Percentiles rank a stretch among this genome's conserved stretches.
Evolutionary conservation across 345 rosid genomes (phyloP).

Genomic region (Arabidopsis thaliana): DNA sequence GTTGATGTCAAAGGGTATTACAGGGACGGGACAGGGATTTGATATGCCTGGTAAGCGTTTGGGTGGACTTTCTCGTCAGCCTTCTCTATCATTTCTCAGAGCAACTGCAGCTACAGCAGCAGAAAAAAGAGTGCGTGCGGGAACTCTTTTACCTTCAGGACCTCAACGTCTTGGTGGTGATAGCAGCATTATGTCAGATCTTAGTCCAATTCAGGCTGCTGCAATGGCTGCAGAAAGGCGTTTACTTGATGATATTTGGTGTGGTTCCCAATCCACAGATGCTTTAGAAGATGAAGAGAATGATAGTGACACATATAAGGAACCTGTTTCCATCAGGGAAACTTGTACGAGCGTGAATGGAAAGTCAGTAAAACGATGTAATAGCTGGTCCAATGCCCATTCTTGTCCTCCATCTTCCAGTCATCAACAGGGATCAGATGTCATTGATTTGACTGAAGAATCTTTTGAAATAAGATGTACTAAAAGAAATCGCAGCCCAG

Average conservation of each 20-base stretch:
- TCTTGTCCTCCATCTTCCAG: constrained; percentile 32
- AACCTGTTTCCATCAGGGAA: constrained; percentile 35
- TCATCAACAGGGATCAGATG: constrained; percentile 33
- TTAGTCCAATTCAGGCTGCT: constrained; percentile 90
- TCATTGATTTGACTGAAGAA: constrained; percentile 50
- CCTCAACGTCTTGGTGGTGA: constrained; percentile 88
- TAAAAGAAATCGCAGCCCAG: constrained; percentile 53
- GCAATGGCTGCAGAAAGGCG: constrained; percentile 98
- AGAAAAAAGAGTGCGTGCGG: constrained; percentile 67
- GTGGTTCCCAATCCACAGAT: constrained; percentile 69
- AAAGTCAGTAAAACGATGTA: constrained; percentile 56
- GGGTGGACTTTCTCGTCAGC: constrained; percentile 79
- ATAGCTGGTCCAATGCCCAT: constrained; percentile 38
- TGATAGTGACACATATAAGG: constrained; percentile 45
- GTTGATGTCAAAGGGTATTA: constrained; percentile 70
- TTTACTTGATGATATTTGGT: constrained; percentile 82
- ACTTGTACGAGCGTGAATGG: constrained; percentile 34
- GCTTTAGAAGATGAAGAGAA: constrained; percentile 53
- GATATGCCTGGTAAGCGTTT: constrained; percentile 78
- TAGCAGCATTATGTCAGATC: constrained; percentile 72
- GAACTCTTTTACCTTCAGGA: constrained; percentile 71
- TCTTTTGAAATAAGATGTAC: constrained; percentile 32
- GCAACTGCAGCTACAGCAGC: constrained; percentile 70
- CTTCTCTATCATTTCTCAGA: constrained; percentile 66
- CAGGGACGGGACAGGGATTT: constrained; percentile 76